Evolutionary conservation across 1,139 yeast genomes (phyloP).

Genomic region (Diutina catenulata): DNA sequence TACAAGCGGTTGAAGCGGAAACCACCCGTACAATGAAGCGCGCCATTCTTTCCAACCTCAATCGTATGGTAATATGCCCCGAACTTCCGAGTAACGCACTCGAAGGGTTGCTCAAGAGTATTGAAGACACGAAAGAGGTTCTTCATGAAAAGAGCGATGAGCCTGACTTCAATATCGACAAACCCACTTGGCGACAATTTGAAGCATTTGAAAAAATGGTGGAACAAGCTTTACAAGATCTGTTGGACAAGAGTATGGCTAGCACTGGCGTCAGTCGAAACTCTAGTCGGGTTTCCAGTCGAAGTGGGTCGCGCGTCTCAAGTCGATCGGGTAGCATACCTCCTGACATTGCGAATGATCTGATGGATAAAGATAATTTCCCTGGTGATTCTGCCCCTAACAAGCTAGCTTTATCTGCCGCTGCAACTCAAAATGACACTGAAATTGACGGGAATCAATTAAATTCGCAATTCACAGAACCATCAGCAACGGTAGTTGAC

Average conservation of each 20-base stretch:
- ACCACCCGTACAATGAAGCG: conserved; percentile 43
- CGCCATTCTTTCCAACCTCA: conserved; percentile 40
- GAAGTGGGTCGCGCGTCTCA: too few species aligned
- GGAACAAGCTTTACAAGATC: conserved; percentile 16
- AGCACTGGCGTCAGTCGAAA: conserved; percentile 8
- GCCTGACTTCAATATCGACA: conserved; percentile 28
- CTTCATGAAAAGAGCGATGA: conserved; percentile 12
- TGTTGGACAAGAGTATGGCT: conserved; percentile 13
- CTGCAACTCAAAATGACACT: too few species aligned
- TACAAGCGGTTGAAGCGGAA: conserved; percentile 40
- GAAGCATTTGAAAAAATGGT: conserved; percentile 29
- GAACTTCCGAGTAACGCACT: conserved; percentile 20
- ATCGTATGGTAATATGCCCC: conserved; percentile 30
- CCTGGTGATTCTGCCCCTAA: too few species aligned
- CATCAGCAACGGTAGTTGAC: conserved; percentile 3
- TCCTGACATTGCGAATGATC: too few species aligned
- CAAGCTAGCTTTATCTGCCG: too few species aligned
- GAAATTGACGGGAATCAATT: not conserved
- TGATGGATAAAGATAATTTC: too few species aligned
- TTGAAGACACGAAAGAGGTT: conserved; percentile 20
- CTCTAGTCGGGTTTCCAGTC: conserved; percentile 11
- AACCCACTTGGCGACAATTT: conserved; percentile 32
- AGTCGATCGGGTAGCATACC: too few species aligned
- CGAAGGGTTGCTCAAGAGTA: conserved; percentile 21
- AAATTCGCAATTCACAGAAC: not conserved